Percentiles rank a stretch among this genome's conserved stretches.
Evolutionary conservation across 768 basidiomycete genomes (phyloP).

Genomic region (Termitomyces sp.): DNA sequence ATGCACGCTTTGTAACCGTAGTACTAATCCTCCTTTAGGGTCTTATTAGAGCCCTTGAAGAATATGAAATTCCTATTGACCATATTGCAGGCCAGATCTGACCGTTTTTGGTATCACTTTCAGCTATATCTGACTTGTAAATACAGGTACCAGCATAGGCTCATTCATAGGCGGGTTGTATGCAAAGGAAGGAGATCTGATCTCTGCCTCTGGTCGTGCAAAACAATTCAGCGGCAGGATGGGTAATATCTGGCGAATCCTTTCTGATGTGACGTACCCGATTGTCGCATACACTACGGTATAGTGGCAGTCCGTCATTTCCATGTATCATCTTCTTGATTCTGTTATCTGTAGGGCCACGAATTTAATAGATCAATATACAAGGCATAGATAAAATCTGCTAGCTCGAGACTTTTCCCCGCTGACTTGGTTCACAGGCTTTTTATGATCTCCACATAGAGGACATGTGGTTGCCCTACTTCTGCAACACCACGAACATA

Average conservation of each 20-base stretch:
- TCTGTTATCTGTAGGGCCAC: slow-evolving; percentile 61
- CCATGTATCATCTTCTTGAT: background rate
- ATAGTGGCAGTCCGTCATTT: slow-evolving; percentile 1
- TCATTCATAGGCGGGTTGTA: slow-evolving; percentile 92
- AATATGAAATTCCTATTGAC: slow-evolving; percentile 90
- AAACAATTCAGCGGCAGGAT: slow-evolving; percentile 92
- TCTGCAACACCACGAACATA: slow-evolving; percentile 98
- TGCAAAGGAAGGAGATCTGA: slow-evolving; percentile 87
- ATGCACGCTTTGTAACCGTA: slow-evolving; percentile 3
- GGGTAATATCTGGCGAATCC: slow-evolving; percentile 90
- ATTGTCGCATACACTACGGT: slow-evolving; percentile 89
- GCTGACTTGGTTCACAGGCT: slow-evolving; percentile 35
- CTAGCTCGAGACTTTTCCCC: background rate
- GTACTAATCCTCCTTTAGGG: slow-evolving; percentile 44
- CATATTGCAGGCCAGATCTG: slow-evolving; percentile 69
- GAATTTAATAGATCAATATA: slow-evolving; percentile 94
- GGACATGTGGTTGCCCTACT: slow-evolving; percentile 99
- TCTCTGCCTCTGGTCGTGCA: slow-evolving; percentile 77
- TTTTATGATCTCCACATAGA: slow-evolving; percentile 94
- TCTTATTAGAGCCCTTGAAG: slow-evolving; percentile 87
- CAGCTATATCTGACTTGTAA: slow-evolving; percentile 1
- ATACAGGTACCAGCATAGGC: slow-evolving; percentile 79
- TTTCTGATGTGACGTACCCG: slow-evolving; percentile 92
- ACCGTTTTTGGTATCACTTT: background rate
- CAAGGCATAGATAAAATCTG: slow-evolving; percentile 46